Percentiles rank a stretch among this genome's conserved stretches.
Conservation (phyloP, 1,284 basidiomycete genomes). For the Pseudozyma pruni region DNA sequence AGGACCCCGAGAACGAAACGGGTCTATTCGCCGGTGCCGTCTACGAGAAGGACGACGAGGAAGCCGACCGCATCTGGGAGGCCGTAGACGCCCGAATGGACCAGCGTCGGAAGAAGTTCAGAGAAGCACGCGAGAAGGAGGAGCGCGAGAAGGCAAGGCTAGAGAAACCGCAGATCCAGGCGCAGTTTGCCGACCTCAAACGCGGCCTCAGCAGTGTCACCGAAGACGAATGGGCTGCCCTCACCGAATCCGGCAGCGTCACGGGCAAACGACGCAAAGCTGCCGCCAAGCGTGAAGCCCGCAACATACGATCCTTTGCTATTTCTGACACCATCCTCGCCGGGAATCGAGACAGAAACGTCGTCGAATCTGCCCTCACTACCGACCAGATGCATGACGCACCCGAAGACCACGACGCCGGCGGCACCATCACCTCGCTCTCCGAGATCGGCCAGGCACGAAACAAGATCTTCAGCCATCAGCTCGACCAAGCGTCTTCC, state of each 20-base stretch:
- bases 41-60: constrained; percentile 97
- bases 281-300: constrained; percentile 74
- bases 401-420: constrained; percentile 70
- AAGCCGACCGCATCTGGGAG: constrained; percentile 95
- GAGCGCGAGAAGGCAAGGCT: constrained; percentile 79
- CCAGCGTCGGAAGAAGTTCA: constrained; percentile 80
- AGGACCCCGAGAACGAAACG: constrained; percentile 97
- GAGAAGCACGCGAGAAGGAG: constrained; percentile 80
- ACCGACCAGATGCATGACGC: constrained; percentile 73
- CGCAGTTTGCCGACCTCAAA: constrained; percentile 94
- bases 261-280: constrained; percentile 89
- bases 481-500: constrained; percentile 81
- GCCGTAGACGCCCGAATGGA: constrained; percentile 90
- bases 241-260: constrained; percentile 95
- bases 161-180: constrained; percentile 87
- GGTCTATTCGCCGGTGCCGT: constrained; percentile 94
- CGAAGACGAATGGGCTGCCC: constrained; percentile 89
- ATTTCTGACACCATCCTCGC: constrained; percentile 86
- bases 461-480: constrained; percentile 91
- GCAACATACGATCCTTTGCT: constrained; percentile 77
- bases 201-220: constrained; percentile 85
- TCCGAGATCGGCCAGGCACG: constrained; percentile 98
- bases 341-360: constrained; percentile 70
- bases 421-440: constrained; percentile 87
- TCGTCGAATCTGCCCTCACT: constrained; percentile 82